Evolutionary conservation across 148 eudicot species (phyloP).

Genomic region (Amaranthus palmeri): DNA sequence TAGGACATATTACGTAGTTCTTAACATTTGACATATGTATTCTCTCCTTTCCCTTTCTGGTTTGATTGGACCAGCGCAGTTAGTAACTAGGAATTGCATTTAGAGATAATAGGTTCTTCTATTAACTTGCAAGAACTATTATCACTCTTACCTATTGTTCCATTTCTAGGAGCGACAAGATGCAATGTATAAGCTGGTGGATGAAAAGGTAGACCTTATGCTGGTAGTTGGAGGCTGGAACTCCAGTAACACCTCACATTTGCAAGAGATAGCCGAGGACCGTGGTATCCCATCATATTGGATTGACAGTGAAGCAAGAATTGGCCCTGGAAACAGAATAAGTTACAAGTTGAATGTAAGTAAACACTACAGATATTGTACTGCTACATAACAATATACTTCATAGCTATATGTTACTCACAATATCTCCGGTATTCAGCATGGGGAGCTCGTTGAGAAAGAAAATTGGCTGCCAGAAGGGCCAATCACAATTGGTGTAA

Average conservation of each 20-base stretch:
- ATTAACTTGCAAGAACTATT: not conserved
- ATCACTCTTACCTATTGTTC: not conserved
- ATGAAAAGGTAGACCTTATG: conserved; percentile 72
- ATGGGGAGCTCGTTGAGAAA: conserved; percentile 95
- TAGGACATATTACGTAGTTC: no score
- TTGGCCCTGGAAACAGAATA: conserved; percentile 92
- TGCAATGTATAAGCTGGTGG: conserved; percentile 95
- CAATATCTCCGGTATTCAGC: conserved; percentile 38
- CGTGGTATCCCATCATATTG: conserved; percentile 95
- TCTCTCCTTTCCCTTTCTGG: no score
- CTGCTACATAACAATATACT: conserved; percentile 1
- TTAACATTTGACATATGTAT: no score
- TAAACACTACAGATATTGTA: not conserved
- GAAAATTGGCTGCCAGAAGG: conserved; percentile 86
- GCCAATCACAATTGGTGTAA: conserved; percentile 76
- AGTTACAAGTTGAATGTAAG: conserved; percentile 65
- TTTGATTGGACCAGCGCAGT: no score
- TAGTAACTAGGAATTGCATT: no score
- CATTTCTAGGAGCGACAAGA: conserved; percentile 86
- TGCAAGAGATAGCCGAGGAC: conserved; percentile 90
- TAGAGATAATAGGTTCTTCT: no score
- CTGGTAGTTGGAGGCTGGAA: conserved; percentile 98
- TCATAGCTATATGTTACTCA: conserved; percentile 7
- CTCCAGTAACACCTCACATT: conserved; percentile 95
- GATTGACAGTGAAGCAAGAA: conserved; percentile 79